Evolutionary conservation across 2,329 filamentous ascomycete species (phyloP).

Genomic region (Penicillium sp.): DNA sequence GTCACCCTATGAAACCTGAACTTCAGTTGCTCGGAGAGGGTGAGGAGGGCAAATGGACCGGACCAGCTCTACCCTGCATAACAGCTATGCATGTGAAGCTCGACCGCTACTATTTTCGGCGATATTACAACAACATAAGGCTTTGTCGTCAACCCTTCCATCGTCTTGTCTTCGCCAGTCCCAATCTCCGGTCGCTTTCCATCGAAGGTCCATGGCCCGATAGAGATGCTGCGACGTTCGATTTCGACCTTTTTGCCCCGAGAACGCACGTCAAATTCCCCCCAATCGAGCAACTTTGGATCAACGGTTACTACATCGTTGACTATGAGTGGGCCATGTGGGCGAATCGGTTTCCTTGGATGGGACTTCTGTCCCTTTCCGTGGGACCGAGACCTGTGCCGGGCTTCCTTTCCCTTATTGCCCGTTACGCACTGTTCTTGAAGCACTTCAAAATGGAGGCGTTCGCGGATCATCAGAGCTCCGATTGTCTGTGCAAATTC

Average conservation of each 20-base stretch:
- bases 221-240: background rate
- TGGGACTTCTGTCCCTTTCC: background rate
- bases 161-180: background rate
- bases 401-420: background rate
- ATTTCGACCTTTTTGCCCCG: background rate
- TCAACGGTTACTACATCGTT: background rate
- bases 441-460: background rate
- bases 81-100: background rate
- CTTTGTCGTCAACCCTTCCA: background rate
- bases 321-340: background rate
- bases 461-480: background rate
- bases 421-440: background rate
- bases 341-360: background rate
- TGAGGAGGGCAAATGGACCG: background rate
- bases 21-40: background rate
- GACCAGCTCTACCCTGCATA: background rate
- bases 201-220: background rate
- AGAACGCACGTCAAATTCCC: background rate
- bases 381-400: background rate
- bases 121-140: background rate
- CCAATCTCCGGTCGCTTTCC: background rate
- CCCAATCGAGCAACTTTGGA: background rate
- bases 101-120: background rate
- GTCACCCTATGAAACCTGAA: background rate
- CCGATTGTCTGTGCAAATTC: background rate